These are phyloP conservation scores for Didymella pinodella DNA, from an alignment of 2,329 filamentous ascomycete genomes.

Conservation along the genomic window DNA sequence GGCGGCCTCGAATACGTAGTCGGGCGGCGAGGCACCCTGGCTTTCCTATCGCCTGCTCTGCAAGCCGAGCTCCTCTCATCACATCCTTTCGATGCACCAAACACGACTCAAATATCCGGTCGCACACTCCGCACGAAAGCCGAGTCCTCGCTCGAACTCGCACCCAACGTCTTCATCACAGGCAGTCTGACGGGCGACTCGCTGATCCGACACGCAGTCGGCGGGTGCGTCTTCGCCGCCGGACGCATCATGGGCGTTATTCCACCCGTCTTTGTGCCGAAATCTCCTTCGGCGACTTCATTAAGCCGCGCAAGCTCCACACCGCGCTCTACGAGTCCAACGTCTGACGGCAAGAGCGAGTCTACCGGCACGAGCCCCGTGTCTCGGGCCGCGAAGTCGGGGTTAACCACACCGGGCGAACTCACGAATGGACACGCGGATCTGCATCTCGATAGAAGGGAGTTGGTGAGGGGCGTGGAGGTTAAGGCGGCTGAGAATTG, in stretches of 20 bases:
- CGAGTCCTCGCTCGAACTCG: conserved; percentile 61
- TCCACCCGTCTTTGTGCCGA: conserved; percentile 29
- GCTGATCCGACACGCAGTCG: conserved; percentile 66
- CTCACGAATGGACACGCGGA: conserved; percentile 50
- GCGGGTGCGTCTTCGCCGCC: conserved; percentile 65
- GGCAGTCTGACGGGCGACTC: conserved; percentile 69
- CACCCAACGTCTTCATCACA: conserved; percentile 62
- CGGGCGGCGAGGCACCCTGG: conserved; percentile 63
- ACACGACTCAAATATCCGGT: conserved; percentile 55
- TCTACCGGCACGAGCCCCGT: conserved; percentile 17
- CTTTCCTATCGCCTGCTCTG: conserved; percentile 59
- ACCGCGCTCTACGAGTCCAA: conserved; percentile 35
- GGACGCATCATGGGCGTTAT: conserved; percentile 55
- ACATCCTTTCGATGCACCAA: conserved; percentile 11
- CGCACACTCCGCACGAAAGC: conserved; percentile 63
- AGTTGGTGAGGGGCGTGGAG: conserved; percentile 41
- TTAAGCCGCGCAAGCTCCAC: conserved; percentile 24
- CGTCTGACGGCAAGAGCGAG: conserved; percentile 28
- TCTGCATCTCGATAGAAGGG: conserved; percentile 49
- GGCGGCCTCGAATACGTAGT: conserved; percentile 63
- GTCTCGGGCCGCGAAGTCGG: conserved; percentile 15
- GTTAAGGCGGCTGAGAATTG: conserved; percentile 41
- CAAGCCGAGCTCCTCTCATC: conserved; percentile 57
- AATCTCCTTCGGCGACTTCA: conserved; percentile 18
- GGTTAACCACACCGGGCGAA: conserved; percentile 31